Evolutionary conservation across 2,329 filamentous ascomycete species (phyloP).

Genomic region (Fusarium decemcellulare): DNA sequence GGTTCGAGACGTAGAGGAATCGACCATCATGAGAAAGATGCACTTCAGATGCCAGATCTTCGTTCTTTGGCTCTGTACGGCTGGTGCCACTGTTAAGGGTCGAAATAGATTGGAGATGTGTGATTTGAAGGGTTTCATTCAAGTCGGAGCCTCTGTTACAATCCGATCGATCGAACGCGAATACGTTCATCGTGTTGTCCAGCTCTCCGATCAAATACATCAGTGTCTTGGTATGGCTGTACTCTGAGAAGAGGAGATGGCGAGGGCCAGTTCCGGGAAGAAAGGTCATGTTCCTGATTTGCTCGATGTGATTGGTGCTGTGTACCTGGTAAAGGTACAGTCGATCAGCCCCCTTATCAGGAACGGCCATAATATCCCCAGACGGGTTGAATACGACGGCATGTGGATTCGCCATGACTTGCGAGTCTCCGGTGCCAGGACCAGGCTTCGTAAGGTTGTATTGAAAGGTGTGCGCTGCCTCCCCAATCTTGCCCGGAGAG

Average conservation of each 20-base stretch:
- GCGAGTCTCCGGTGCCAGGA: neutral
- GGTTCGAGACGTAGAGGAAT: conserved; percentile 8
- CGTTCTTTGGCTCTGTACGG: neutral
- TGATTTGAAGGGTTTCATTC: conserved; percentile 1
- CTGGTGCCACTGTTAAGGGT: neutral
- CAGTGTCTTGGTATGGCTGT: neutral
- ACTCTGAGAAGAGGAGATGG: neutral
- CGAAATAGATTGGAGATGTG: neutral
- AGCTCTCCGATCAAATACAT: conserved; percentile 6
- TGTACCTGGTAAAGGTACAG: conserved; percentile 9
- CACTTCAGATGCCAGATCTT: neutral
- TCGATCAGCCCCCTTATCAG: conserved; percentile 6
- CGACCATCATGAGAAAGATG: neutral
- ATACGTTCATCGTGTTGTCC: conserved; percentile 11
- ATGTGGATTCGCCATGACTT: conserved; percentile 3
- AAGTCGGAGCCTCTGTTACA: neutral
- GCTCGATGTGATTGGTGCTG: neutral
- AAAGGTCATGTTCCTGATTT: neutral
- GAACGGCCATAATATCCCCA: conserved; percentile 1
- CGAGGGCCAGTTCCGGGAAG: conserved; percentile 4
- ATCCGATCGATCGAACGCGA: neutral
- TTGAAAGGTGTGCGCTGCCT: neutral
- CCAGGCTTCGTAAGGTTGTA: conserved; percentile 8
- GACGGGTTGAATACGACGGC: neutral
- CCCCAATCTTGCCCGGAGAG: neutral